These are phyloP conservation scores for Microdochium paspali DNA, from an alignment of 2,329 filamentous ascomycete genomes.

Conservation along the genomic window DNA sequence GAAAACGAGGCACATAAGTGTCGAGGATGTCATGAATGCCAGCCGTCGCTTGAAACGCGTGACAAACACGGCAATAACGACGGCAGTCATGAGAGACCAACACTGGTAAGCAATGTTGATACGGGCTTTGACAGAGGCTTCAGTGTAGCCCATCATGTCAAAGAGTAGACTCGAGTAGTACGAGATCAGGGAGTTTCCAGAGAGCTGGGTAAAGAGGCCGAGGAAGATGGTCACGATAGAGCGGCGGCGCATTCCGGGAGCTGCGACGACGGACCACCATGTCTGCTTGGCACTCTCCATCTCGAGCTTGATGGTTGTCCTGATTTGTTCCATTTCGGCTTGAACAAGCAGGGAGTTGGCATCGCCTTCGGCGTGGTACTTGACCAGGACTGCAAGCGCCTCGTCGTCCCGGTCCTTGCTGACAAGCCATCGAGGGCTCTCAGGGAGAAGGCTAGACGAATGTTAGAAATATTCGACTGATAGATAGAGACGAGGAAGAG, in stretches of 20 bases:
- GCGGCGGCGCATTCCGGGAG: constrained; percentile 27
- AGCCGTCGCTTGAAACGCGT: constrained; percentile 23
- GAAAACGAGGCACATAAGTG: constrained; percentile 33
- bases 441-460: constrained; percentile 32
- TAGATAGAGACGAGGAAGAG: neutral
- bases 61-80: constrained; percentile 28
- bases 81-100: constrained; percentile 33
- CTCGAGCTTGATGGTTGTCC: constrained; percentile 41
- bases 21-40: constrained; percentile 30
- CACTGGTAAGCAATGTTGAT: constrained; percentile 34
- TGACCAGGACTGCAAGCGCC: neutral
- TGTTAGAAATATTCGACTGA: neutral
- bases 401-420: constrained; percentile 3
- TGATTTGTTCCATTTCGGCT: neutral
- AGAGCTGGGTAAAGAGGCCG: constrained; percentile 29
- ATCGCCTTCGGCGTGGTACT: constrained; percentile 3
- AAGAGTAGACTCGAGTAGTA: constrained; percentile 23
- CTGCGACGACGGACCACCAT: constrained; percentile 30
- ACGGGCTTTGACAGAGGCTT: constrained; percentile 29
- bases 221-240: constrained; percentile 26
- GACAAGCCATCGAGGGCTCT: constrained; percentile 28
- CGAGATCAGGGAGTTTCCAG: constrained; percentile 28
- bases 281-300: constrained; percentile 36
- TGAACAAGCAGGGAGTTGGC: neutral
- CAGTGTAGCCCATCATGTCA: constrained; percentile 31